phyloP scores from a whole-genome alignment of 176 grass and related monocot genomes.

The Eragrostis nindensis region DNA sequence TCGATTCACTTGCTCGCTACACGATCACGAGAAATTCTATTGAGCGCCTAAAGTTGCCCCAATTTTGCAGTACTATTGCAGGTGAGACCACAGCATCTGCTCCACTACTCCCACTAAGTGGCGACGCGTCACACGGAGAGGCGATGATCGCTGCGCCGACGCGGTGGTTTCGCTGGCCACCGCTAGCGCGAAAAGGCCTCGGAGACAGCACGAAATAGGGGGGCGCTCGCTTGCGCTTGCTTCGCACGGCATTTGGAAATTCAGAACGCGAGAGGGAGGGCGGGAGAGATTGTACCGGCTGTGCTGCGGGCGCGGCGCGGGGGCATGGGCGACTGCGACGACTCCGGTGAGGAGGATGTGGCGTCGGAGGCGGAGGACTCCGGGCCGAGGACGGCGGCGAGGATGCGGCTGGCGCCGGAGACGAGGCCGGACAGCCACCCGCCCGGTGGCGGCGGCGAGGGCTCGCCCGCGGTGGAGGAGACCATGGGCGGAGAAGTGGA shows the following conservation, averaged over 20 bases:
- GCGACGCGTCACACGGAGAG: not conserved
- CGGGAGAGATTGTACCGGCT: slow-evolving; percentile 15
- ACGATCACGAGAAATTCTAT: not conserved
- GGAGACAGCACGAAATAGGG: not conserved
- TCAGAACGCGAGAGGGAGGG: not conserved
- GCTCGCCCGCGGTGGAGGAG: not conserved
- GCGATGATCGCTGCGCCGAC: not conserved
- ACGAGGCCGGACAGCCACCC: slow-evolving; percentile 58
- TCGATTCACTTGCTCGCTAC: not conserved
- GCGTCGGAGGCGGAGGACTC: slow-evolving; percentile 34
- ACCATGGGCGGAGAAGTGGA: slow-evolving; percentile 6
- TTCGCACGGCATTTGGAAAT: not conserved
- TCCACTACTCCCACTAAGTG: not conserved
- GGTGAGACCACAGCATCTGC: not conserved
- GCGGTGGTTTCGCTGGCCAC: not conserved
- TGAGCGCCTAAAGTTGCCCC: not conserved
- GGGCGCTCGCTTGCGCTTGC: not conserved
- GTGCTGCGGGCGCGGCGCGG: not conserved
- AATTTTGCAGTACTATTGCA: not conserved
- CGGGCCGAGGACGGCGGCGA: slow-evolving; percentile 52
- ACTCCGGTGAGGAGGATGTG: slow-evolving; percentile 29
- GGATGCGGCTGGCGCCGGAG: slow-evolving; percentile 52
- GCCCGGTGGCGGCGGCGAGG: slow-evolving; percentile 12
- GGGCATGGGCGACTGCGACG: slow-evolving; percentile 30
- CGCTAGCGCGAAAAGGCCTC: not conserved